Evolutionary conservation across 2,329 filamentous ascomycete species (phyloP).

Genomic region (Ophiocordyceps camponoti-saundersi): DNA sequence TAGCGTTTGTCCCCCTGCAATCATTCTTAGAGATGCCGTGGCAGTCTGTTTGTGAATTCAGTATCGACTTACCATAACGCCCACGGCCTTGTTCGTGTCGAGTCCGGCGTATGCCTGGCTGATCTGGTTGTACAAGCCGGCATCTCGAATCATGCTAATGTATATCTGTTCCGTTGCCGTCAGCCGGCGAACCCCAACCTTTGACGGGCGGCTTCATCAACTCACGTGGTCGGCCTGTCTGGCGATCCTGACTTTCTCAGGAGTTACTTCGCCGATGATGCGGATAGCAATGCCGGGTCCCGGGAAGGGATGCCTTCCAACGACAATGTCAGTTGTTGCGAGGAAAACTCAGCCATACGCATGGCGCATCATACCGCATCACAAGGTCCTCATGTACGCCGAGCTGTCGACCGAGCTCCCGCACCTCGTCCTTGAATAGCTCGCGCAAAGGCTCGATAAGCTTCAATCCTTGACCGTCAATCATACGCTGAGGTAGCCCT

Average conservation of each 20-base stretch:
- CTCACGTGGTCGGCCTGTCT: conserved; percentile 46
- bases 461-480: conserved; percentile 15
- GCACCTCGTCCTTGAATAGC: conserved; percentile 29
- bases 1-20: conserved; percentile 10
- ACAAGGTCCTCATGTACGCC: conserved; percentile 16
- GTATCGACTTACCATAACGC: conserved; percentile 5
- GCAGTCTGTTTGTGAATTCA: neutral
- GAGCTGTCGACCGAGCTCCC: conserved; percentile 13
- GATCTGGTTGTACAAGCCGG: conserved; percentile 51
- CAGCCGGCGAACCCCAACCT: too few relatives aligned
- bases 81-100: conserved; percentile 7
- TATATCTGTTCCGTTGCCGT: conserved; percentile 33
- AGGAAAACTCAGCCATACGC: neutral
- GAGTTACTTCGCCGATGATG: conserved; percentile 71
- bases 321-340: neutral
- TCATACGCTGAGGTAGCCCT: conserved; percentile 42
- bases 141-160: conserved; percentile 56
- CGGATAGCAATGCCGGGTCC: conserved; percentile 54
- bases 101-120: conserved; percentile 12
- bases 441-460: conserved; percentile 42
- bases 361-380: conserved; percentile 7
- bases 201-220: too few relatives aligned
- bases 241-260: conserved; percentile 61
- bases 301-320: neutral
- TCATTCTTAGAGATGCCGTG: neutral